phyloP scores from a whole-genome alignment of 129 eudicot genomes.

The Chrysanthemum lavandulifolium region DNA sequence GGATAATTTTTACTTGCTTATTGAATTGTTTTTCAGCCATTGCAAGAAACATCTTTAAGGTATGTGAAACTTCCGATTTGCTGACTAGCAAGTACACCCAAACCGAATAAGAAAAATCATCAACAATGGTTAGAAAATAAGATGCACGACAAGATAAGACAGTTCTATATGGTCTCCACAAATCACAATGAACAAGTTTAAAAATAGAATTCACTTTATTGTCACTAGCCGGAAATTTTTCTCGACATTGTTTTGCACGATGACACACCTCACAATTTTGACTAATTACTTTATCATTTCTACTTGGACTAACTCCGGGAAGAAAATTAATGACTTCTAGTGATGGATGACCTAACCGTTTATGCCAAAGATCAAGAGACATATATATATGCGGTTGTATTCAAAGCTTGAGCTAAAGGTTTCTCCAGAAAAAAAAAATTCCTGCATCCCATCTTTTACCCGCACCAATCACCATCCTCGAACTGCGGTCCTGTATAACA shows the following conservation, averaged over 20 bases:
- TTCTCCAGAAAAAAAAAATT: neutral
- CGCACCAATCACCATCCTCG: constrained; percentile 11
- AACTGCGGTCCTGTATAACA: too few species aligned
- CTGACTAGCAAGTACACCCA: constrained; percentile 18
- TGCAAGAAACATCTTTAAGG: neutral
- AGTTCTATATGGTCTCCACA: constrained; percentile 4
- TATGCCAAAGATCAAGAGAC: neutral
- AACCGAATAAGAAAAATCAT: neutral
- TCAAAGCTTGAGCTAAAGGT: neutral
- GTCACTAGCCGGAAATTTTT: neutral
- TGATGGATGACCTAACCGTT: constrained; percentile 11
- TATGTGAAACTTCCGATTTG: neutral
- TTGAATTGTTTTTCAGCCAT: constrained; percentile 10
- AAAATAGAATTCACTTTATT: neutral
- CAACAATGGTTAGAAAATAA: neutral
- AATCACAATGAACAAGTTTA: constrained; percentile 11
- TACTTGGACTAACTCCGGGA: neutral
- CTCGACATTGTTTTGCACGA: constrained; percentile 3
- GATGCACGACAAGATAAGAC: neutral
- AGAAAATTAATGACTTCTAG: neutral
- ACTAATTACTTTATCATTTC: neutral
- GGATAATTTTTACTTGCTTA: neutral
- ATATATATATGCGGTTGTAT: neutral
- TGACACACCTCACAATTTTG: neutral
- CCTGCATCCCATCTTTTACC: neutral